Base-by-base conservation (phyloP, 495 filamentous ascomycete genomes). In the Rusavskia elegans region DNA sequence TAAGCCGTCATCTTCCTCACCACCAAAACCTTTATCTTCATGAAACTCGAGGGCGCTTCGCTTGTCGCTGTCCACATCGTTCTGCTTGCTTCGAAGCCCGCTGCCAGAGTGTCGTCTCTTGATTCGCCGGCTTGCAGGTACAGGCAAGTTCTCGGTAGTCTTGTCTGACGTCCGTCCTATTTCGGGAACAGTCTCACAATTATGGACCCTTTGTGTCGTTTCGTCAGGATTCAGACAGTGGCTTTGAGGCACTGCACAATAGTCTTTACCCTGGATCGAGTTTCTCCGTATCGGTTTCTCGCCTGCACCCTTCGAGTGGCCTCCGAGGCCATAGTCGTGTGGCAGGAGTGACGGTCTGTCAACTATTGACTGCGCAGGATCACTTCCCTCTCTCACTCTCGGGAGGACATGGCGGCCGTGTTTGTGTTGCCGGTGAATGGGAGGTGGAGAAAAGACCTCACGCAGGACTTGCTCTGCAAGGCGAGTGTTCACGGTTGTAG, bases 401-500 rank as follows among this genome's bases (percentile, higher is more conserved):
- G 72, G 72, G 36, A 84, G 60, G 27, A 83, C 80, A 25, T 82
- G 79, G 9, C 78, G 73, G 32, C 74, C 71, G 55, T 82, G 81
- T 39, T 77, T 73, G 30, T 74, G 71, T 53, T 80, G 78, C 40
- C 73, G 77, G 62, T 83, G 79, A 50, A 95, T 82, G 2, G 83
- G 79, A 49, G 89, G 83, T 30, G 87, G 87, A 39, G 85, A 74
- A 65, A 98, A 98, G 0, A 94, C 92, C 62, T 97, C 92, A 51
- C 89, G 81, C 50, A 98, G 81, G 19, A 98, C 90, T 62, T 95
- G 85, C 59, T 95, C 89, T 45, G 89, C 81, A 19, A 98, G 68
- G 54, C 81, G 81, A 52, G 80, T 82, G 61, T 98, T 98, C 20
- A 97, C 85, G 19, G 80, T 90, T 2, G 92, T 98, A n/a, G 88